These are phyloP conservation scores for Lactarius sp. DNA, from an alignment of 768 basidiomycete genomes.

Conservation along the genomic window DNA sequence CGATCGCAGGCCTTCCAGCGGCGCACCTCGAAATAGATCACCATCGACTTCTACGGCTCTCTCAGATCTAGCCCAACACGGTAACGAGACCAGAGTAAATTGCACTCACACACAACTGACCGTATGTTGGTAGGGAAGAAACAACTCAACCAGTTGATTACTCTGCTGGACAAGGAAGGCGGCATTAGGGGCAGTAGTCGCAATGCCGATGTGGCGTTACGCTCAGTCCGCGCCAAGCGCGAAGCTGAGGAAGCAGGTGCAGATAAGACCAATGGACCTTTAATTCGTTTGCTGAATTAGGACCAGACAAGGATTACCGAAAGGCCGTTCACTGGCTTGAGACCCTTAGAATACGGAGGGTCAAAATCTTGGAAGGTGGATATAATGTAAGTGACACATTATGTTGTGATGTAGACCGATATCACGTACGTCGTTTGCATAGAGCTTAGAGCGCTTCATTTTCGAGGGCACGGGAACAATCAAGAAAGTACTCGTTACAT, in stretches of 20 bases:
- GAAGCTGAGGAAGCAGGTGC: conserved; percentile 89
- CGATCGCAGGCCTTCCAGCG: conserved; percentile 66
- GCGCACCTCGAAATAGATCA: conserved; percentile 62
- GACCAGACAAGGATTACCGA: conserved; percentile 80
- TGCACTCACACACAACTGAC: conserved; percentile 1
- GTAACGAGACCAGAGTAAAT: conserved; percentile 32
- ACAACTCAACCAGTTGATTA: conserved; percentile 81
- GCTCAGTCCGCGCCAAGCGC: conserved; percentile 75
- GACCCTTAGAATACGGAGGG: conserved; percentile 74
- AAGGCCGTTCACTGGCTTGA: conserved; percentile 91
- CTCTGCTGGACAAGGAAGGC: conserved; percentile 70
- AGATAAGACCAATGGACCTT: neutral
- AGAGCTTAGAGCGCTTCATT: conserved; percentile 81
- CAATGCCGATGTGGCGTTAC: conserved; percentile 59
- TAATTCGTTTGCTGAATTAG: conserved; percentile 2
- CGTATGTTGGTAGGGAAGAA: conserved; percentile 56
- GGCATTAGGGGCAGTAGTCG: conserved; percentile 52
- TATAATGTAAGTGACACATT: conserved; percentile 52
- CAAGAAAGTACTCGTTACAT: conserved; percentile 61
- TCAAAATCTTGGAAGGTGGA: conserved; percentile 77
- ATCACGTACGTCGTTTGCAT: conserved; percentile 8
- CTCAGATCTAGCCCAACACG: conserved; percentile 85
- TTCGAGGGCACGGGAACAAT: conserved; percentile 63
- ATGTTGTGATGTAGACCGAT: neutral
- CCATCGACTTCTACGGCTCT: conserved; percentile 80